Conservation (phyloP, 2,329 filamentous ascomycete species). For the Colletotrichum karsti region DNA sequence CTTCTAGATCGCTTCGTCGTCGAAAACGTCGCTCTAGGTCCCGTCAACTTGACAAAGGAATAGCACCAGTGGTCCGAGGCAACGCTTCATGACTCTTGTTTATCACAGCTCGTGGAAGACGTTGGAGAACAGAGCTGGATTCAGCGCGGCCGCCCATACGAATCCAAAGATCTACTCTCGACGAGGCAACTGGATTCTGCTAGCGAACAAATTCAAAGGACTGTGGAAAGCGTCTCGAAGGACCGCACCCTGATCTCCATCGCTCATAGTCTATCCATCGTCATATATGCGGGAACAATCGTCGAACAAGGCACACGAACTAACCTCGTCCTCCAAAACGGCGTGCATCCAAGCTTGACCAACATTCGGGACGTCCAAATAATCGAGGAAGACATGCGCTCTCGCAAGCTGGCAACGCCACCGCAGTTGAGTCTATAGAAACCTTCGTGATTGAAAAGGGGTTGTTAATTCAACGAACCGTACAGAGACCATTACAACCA, state of each 20-base stretch:
- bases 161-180: constrained; percentile 69
- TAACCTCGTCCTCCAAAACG: constrained; percentile 61
- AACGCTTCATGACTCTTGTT: constrained; percentile 55
- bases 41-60: constrained; percentile 51
- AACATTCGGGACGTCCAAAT: constrained; percentile 48
- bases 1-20: constrained; percentile 56
- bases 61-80: constrained; percentile 50
- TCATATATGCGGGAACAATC: constrained; percentile 66
- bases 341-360: constrained; percentile 63
- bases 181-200: constrained; percentile 67
- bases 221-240: constrained; percentile 51
- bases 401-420: constrained; percentile 41
- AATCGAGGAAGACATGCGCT: constrained; percentile 37
- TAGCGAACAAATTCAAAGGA: constrained; percentile 56
- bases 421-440: constrained; percentile 48
- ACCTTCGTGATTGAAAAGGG: constrained; percentile 43
- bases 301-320: constrained; percentile 71
- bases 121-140: no score
- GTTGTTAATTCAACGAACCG: constrained; percentile 29
- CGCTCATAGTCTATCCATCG: constrained; percentile 68
- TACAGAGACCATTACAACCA: constrained; percentile 5
- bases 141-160: constrained; percentile 70
- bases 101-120: constrained; percentile 60
- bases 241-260: constrained; percentile 72
- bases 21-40: constrained; percentile 60